phyloP scores from a whole-genome alignment of 768 basidiomycete genomes.

The Russula sp. region DNA sequence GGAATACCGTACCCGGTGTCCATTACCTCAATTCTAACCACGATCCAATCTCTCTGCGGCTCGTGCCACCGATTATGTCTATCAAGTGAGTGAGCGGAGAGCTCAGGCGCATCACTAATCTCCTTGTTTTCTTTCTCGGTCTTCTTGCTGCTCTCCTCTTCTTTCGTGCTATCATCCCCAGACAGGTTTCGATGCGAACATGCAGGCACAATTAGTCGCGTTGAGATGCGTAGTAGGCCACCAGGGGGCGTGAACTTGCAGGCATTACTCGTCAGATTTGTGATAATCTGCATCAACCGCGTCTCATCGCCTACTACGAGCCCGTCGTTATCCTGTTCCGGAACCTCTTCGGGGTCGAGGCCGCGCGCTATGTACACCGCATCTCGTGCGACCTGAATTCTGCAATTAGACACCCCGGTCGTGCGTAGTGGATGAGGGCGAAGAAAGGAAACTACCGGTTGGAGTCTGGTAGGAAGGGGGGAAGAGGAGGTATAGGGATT shows the following conservation, averaged over 20 bases:
- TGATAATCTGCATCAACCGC: constrained; percentile 71
- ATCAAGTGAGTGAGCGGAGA: constrained; percentile 33
- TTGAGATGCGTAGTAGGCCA: constrained; percentile 59
- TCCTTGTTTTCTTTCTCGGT: background rate
- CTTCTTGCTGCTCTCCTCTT: background rate
- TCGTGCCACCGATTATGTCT: constrained; percentile 44
- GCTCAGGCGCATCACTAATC: constrained; percentile 1
- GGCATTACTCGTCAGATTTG: constrained; percentile 79
- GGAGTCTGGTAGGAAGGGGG: background rate
- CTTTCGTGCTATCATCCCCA: background rate
- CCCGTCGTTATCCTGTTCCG: constrained; percentile 47
- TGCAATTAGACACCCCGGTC: background rate
- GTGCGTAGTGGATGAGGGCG: background rate
- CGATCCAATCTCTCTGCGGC: constrained; percentile 51
- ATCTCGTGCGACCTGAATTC: constrained; percentile 45
- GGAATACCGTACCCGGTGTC: constrained; percentile 67
- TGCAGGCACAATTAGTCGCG: constrained; percentile 43
- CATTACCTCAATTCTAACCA: constrained; percentile 78
- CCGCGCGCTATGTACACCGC: constrained; percentile 57
- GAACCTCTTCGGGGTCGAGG: constrained; percentile 36
- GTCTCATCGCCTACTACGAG: constrained; percentile 81
- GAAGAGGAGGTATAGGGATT: background rate
- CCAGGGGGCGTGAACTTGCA: constrained; percentile 73
- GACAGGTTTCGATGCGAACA: constrained; percentile 8
- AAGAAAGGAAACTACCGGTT: background rate